Evolutionary conservation across 805 yeast species (phyloP).

Genomic region (Scheffersomyces amazonensis): DNA sequence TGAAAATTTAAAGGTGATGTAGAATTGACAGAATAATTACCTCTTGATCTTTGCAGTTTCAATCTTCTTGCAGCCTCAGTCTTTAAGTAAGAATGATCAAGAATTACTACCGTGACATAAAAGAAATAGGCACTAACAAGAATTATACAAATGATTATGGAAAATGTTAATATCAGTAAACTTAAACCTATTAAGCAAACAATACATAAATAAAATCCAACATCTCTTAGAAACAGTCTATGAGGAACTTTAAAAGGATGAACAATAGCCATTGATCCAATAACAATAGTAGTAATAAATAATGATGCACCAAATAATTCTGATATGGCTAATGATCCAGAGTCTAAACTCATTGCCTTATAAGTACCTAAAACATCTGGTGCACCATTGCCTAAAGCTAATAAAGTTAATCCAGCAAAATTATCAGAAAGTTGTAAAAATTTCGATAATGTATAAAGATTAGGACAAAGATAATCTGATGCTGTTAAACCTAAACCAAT

Average conservation of each 20-base stretch:
- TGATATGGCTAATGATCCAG: constrained; percentile 78
- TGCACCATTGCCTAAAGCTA: constrained; percentile 90
- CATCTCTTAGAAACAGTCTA: constrained; percentile 57
- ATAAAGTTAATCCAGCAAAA: constrained; percentile 78
- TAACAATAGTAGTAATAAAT: constrained; percentile 74
- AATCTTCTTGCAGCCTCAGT: constrained; percentile 9
- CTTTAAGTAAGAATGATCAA: constrained; percentile 18
- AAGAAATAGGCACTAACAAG: constrained; percentile 55
- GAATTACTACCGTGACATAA: constrained; percentile 54
- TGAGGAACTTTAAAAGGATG: constrained; percentile 60
- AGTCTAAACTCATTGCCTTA: constrained; percentile 71
- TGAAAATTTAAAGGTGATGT: not conserved
- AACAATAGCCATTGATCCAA: constrained; percentile 73
- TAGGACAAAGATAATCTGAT: constrained; percentile 79
- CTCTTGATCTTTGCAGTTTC: constrained; percentile 21
- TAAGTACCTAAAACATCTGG: constrained; percentile 87
- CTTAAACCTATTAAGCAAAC: constrained; percentile 49
- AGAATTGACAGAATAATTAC: constrained; percentile 10
- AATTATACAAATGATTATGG: constrained; percentile 51
- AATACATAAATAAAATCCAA: constrained; percentile 52
- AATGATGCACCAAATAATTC: constrained; percentile 90
- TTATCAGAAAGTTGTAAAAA: constrained; percentile 66
- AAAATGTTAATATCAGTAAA: constrained; percentile 53
- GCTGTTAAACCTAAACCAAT: constrained; percentile 74
- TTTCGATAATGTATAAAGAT: constrained; percentile 62